A percentile compares a stretch with the other conserved stretches of the same genome.
These are phyloP conservation scores for Solanum tarapatanum DNA, from an alignment of 257 asterid genomes.

Conservation along the genomic window DNA sequence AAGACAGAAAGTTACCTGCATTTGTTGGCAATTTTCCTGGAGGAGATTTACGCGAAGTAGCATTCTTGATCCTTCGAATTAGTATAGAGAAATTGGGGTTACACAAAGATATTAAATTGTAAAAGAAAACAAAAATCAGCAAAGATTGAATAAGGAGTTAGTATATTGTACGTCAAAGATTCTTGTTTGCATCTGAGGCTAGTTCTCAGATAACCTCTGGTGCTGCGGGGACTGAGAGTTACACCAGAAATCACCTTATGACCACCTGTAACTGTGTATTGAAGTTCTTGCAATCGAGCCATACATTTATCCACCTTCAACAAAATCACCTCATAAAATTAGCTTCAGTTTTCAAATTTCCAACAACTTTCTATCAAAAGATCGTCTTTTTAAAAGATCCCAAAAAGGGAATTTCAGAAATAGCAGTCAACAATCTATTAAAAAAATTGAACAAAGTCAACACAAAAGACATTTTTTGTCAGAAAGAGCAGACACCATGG, in stretches of 20 bases:
- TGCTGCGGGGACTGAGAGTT: conserved; percentile 57
- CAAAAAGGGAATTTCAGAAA: neutral
- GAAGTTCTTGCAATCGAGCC: conserved; percentile 93
- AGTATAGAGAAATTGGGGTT: neutral
- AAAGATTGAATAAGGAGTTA: neutral
- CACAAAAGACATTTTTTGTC: neutral
- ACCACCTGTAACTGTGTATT: conserved; percentile 57
- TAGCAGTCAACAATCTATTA: neutral
- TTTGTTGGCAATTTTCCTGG: conserved; percentile 55
- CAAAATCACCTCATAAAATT: neutral
- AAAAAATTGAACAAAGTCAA: neutral
- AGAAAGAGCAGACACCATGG: neutral
- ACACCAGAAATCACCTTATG: conserved; percentile 40
- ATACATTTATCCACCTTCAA: conserved; percentile 79
- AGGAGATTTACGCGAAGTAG: conserved; percentile 46
- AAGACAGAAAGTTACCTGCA: conserved; percentile 25
- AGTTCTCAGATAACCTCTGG: conserved; percentile 32
- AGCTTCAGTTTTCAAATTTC: neutral
- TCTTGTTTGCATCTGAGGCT: conserved; percentile 66
- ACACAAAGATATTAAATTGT: neutral
- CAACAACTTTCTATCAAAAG: neutral
- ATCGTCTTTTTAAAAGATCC: neutral
- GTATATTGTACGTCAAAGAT: conserved; percentile 33
- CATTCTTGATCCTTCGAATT: conserved; percentile 43
- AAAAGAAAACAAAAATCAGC: neutral